These are phyloP conservation scores for Zygoascus flipseniorum DNA, from an alignment of 805 yeast species.

Conservation along the genomic window DNA sequence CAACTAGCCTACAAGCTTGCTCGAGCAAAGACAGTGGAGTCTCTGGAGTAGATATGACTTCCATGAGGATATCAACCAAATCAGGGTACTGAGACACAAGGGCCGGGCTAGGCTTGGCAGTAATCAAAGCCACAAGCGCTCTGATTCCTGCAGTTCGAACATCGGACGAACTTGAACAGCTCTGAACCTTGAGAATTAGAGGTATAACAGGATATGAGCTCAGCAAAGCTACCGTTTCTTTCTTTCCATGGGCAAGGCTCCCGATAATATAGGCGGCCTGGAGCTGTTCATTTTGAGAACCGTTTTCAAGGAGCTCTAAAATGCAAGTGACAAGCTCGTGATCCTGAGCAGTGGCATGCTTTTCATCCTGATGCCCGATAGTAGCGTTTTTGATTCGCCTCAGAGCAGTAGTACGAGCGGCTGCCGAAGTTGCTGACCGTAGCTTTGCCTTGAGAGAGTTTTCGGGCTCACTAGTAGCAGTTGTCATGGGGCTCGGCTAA, in stretches of 20 bases:
- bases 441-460: background rate
- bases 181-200: conserved; percentile 6
- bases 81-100: conserved; percentile 11
- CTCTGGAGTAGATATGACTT: conserved; percentile 5
- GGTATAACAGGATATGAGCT: conserved; percentile 12
- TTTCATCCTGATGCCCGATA: conserved; percentile 28
- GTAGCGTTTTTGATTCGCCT: conserved; percentile 23
- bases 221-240: background rate
- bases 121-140: conserved; percentile 13
- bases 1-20: conserved; percentile 13
- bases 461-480: background rate
- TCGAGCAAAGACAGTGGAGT: conserved; percentile 11
- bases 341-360: conserved; percentile 9
- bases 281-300: conserved; percentile 12
- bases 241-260: conserved; percentile 25
- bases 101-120: conserved; percentile 9
- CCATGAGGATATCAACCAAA: conserved; percentile 9
- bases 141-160: conserved; percentile 9
- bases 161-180: conserved; percentile 3
- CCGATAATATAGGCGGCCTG: conserved; percentile 24
- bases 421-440: background rate
- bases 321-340: conserved; percentile 12
- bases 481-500: background rate
- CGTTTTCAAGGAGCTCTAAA: conserved; percentile 17
- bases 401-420: conserved; percentile 10